Evolutionary conservation across 2,329 filamentous ascomycete genomes (phyloP), one percentile per base, ranked within the genome.

Genomic region (Zymoseptoria crescenta): DNA sequence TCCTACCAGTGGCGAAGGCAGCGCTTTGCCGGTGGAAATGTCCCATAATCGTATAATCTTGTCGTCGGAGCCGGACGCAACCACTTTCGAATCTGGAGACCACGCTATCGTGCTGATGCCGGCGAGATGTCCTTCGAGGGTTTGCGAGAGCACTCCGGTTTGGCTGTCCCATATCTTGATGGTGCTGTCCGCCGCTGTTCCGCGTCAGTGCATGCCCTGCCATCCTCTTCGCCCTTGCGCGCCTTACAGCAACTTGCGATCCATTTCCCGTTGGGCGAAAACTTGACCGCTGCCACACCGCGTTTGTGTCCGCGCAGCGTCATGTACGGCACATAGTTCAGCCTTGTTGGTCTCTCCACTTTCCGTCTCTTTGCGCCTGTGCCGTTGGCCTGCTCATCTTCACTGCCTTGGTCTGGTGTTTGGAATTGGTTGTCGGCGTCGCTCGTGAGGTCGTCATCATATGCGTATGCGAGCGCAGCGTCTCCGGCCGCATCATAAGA

Each of bases 11-110:
- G 83, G 80, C 21, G 78, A 80, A 0, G 82, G 81, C 56, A 85
- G 80, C 28, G 82, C 77, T 69, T 83, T 81, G 19, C 83, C 83
- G 7, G 81, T 83, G 19, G 77, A 69, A 3, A 83, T 77, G 67
- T 96, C 89, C 94, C 94, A 99, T 1, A 99, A 79, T 2, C 94
- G 85, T 63, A 99, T 97, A 0, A 88, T 86, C 76, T 99, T 99
- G 80, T 99, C 94, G 74, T 99, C 94, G 4, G 89, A 93, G 24
- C 93, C 94, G 8, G 90, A 93, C 3, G 93, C 94, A 52, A 99
- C 81, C 2, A 89, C 90, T 66, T 86, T 86, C 62, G 88, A 91
- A 73, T 97, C 91, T 0, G 93, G 92, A 60, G 87, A 87, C 94
- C 94, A 99, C n/a, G 92, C 87, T 53, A 99, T 82, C 48, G 91